Evolutionary conservation across 2,329 filamentous ascomycete species (phyloP).

Genomic region (Podosphaera fusca): DNA sequence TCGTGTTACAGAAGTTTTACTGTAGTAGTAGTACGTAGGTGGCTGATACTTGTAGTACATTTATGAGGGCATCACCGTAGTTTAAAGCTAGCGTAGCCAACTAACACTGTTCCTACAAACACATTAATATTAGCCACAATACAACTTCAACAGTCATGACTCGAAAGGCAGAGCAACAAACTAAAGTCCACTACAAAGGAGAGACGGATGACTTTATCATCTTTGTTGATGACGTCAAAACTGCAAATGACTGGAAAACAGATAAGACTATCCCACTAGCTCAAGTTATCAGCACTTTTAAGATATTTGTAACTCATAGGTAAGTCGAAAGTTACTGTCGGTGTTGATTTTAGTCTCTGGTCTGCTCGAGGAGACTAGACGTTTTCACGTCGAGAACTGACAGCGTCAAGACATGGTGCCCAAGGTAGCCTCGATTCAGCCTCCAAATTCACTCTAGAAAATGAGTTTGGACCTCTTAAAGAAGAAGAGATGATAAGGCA

Average conservation of each 20-base stretch:
- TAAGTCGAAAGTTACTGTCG: conserved; percentile 24
- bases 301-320: conserved; percentile 79
- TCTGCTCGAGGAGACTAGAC: too few species aligned
- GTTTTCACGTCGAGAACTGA: neutral
- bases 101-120: too few species aligned
- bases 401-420: conserved; percentile 45
- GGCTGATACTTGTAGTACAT: too few species aligned
- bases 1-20: too few species aligned
- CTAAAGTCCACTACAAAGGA: conserved; percentile 51
- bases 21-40: too few species aligned
- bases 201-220: conserved; percentile 43
- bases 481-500: conserved; percentile 62
- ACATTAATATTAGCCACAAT: too few species aligned
- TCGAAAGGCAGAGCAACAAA: conserved; percentile 23
- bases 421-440: conserved; percentile 61
- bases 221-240: conserved; percentile 35
- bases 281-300: conserved; percentile 69
- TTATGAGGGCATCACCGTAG: too few species aligned
- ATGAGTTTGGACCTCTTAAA: conserved; percentile 63
- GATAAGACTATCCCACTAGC: conserved; percentile 61
- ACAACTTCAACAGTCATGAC: too few species aligned
- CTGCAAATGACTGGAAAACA: conserved; percentile 57
- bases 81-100: too few species aligned
- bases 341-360: neutral
- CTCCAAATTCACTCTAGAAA: conserved; percentile 51